phyloP scores from a whole-genome alignment of 495 filamentous ascomycete genomes.

The Coniosporium apollinis region DNA sequence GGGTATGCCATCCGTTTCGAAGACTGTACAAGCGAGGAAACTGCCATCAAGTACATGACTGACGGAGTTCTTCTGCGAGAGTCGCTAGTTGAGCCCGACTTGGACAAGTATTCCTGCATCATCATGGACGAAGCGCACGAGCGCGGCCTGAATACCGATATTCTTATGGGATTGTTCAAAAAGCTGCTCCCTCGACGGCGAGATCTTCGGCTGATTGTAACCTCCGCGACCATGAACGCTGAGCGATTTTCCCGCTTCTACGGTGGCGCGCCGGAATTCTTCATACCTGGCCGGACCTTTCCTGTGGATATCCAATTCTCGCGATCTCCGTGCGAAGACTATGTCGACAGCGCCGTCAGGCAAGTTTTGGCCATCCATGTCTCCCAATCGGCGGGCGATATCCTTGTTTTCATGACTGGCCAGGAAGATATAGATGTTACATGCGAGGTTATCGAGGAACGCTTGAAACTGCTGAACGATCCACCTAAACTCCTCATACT shows the following conservation, averaged over 20 bases:
- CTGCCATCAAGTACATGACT: slow-evolving; percentile 98
- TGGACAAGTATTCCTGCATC: slow-evolving; percentile 94
- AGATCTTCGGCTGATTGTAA: slow-evolving; percentile 94
- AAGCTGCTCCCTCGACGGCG: slow-evolving; percentile 81
- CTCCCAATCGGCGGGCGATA: slow-evolving; percentile 79
- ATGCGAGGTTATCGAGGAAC: slow-evolving; percentile 79
- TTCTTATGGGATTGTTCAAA: slow-evolving; percentile 93
- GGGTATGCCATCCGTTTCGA: slow-evolving; percentile 99
- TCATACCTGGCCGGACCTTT: slow-evolving; percentile 93
- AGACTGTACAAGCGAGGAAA: slow-evolving; percentile 90
- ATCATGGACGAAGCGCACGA: slow-evolving; percentile 99
- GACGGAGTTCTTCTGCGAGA: slow-evolving; percentile 92
- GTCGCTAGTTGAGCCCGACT: slow-evolving; percentile 74
- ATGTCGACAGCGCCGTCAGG: slow-evolving; percentile 92
- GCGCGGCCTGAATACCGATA: slow-evolving; percentile 89
- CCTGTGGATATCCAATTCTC: slow-evolving; percentile 95
- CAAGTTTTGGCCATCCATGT: slow-evolving; percentile 96
- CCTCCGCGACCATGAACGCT: slow-evolving; percentile 96
- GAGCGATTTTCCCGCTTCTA: slow-evolving; percentile 93
- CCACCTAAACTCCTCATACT: slow-evolving; percentile 89
- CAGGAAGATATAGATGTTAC: slow-evolving; percentile 98
- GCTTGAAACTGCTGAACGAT: slow-evolving; percentile 82
- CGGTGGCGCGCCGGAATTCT: slow-evolving; percentile 93
- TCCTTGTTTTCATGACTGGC: slow-evolving; percentile 98
- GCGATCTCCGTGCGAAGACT: slow-evolving; percentile 89